These are phyloP conservation scores for Suillus americanus DNA, from an alignment of 768 basidiomycete species.

Conservation along the genomic window DNA sequence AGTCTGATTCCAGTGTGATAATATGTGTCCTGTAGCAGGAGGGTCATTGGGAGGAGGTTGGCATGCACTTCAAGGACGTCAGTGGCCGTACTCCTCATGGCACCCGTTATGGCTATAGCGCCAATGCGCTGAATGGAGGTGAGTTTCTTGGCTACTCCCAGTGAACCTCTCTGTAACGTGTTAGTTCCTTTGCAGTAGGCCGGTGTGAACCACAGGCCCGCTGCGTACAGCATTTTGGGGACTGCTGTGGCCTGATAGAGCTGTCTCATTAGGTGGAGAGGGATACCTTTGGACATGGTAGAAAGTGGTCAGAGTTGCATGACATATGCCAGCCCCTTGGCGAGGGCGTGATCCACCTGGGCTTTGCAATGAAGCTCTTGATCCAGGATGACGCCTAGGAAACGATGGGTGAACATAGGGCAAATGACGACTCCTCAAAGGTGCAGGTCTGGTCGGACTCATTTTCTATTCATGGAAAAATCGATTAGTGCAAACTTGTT, in stretches of 20 bases:
- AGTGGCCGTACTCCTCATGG: background rate
- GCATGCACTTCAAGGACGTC: background rate
- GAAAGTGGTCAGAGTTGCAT: conserved; percentile 10
- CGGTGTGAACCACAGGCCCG: background rate
- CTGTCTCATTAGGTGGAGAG: conserved; percentile 14
- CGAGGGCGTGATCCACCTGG: conserved; percentile 14
- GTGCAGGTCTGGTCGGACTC: background rate
- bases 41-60: background rate
- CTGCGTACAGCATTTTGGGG: conserved; percentile 28
- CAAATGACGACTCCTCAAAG: conserved; percentile 2
- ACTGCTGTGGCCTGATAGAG: conserved; percentile 27
- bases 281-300: conserved; percentile 15
- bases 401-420: conserved; percentile 13
- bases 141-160: background rate
- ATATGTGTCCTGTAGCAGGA: background rate
- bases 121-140: background rate
- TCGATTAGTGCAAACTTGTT: conserved; percentile 12
- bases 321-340: background rate
- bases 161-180: background rate
- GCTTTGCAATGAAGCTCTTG: conserved; percentile 14
- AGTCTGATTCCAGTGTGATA: background rate
- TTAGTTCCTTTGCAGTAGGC: background rate
- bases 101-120: background rate
- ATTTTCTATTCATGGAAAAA: background rate
- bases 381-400: conserved; percentile 30